Evolutionary conservation across 2,329 filamentous ascomycete species (phyloP).

Genomic region (Curvularia hawaiiensis): DNA sequence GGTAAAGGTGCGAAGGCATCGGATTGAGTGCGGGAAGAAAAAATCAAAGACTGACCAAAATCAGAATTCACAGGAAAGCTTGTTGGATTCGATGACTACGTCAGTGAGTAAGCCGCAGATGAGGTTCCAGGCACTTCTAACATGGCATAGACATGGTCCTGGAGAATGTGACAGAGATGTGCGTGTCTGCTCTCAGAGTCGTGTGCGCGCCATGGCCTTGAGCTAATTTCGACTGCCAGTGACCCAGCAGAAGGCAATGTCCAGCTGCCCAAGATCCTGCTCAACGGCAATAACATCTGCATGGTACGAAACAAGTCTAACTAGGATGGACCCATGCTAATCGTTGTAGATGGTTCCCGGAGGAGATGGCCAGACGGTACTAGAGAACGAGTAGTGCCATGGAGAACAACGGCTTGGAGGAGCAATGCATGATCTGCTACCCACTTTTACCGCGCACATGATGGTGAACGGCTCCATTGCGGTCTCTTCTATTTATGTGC

Average conservation of each 20-base stretch:
- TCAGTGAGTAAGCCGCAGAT: conserved; percentile 73
- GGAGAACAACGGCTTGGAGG: not conserved
- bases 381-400: conserved; percentile 30
- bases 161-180: conserved; percentile 97
- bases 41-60: conserved; percentile 11
- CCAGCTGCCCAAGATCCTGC: conserved; percentile 89
- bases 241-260: conserved; percentile 84
- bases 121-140: conserved; percentile 1
- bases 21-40: not conserved
- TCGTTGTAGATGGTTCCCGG: conserved; percentile 41
- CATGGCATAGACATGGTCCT: conserved; percentile 86
- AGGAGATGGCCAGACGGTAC: conserved; percentile 37
- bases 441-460: not conserved
- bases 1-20: conserved; percentile 75
- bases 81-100: conserved; percentile 97
- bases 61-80: conserved; percentile 94
- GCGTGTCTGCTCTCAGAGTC: conserved; percentile 44
- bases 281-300: conserved; percentile 99
- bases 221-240: conserved; percentile 55
- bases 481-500: not conserved
- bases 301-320: conserved; percentile 70
- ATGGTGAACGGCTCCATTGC: conserved; percentile 1
- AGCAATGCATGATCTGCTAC: not conserved
- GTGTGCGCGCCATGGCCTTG: not conserved
- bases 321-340: conserved; percentile 12